Evolutionary conservation across 1,284 basidiomycete genomes (phyloP).

Genomic region (Sporisorium exsertum): DNA sequence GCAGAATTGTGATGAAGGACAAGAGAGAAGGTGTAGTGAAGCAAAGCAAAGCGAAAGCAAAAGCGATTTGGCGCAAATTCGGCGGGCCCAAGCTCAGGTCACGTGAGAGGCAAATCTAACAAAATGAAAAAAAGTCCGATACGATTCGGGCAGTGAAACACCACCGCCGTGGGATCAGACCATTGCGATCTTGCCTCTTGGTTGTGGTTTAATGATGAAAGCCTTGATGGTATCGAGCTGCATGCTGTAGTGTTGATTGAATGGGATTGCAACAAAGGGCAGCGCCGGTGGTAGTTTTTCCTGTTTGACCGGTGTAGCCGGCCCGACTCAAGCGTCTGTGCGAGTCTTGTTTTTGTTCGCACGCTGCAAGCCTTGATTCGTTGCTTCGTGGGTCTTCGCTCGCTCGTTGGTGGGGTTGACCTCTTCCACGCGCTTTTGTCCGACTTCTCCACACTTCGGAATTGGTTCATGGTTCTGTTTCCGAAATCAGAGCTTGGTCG

Average conservation of each 20-base stretch:
- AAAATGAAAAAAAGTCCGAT: neutral
- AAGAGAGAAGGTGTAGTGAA: constrained; percentile 2
- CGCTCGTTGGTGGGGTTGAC: neutral
- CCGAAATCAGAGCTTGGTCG: neutral
- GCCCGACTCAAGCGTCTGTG: neutral
- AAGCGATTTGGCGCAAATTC: neutral
- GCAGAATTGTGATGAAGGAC: neutral
- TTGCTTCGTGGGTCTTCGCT: neutral
- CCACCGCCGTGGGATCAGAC: neutral
- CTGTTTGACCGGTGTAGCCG: neutral
- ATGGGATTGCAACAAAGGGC: no score
- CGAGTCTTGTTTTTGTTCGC: neutral
- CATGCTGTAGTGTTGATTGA: no score
- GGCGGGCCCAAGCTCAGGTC: constrained; percentile 32
- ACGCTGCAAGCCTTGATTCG: constrained; percentile 3
- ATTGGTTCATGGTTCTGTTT: neutral
- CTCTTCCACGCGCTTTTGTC: constrained; percentile 14
- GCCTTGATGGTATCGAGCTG: no score
- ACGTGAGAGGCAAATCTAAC: constrained; percentile 21
- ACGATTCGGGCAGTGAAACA: neutral
- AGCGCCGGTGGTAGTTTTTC: neutral
- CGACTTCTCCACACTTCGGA: constrained; percentile 29
- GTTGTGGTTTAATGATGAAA: no score
- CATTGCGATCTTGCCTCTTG: neutral
- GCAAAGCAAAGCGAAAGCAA: neutral